Evolutionary conservation across 495 filamentous ascomycete species (phyloP).

Genomic region (Penicillium desertorum): DNA sequence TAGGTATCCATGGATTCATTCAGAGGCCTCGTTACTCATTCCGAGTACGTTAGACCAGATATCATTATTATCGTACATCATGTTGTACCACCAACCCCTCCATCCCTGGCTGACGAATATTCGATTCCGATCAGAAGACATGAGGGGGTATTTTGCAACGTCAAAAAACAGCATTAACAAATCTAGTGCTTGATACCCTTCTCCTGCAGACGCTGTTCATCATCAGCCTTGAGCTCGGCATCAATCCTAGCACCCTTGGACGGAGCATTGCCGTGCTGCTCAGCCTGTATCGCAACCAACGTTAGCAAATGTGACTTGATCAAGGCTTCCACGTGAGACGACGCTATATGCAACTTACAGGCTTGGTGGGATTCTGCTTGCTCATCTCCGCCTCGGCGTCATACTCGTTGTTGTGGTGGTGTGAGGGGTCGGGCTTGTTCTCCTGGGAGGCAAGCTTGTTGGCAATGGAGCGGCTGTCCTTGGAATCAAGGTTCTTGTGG

Average conservation of each 20-base stretch:
- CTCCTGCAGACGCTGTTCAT: conserved; percentile 62
- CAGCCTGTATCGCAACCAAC: conserved; percentile 50
- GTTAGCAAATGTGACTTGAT: not conserved
- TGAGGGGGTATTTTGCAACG: conserved; percentile 13
- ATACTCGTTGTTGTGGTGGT: conserved; percentile 39
- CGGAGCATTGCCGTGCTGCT: conserved; percentile 67
- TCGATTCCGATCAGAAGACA: not conserved
- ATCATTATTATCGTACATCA: conserved; percentile 27
- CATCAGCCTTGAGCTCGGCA: conserved; percentile 65
- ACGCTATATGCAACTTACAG: conserved; percentile 48
- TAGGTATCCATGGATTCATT: conserved; percentile 2
- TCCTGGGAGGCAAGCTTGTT: conserved; percentile 67
- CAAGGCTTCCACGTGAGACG: not conserved
- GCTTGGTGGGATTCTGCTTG: conserved; percentile 66
- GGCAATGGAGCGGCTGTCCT: conserved; percentile 78
- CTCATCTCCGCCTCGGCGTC: conserved; percentile 55
- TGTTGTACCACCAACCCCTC: conserved; percentile 8
- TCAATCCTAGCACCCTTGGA: conserved; percentile 72
- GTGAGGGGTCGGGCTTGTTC: conserved; percentile 37
- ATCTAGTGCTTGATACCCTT: conserved; percentile 54
- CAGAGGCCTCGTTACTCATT: conserved; percentile 1
- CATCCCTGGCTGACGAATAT: not conserved
- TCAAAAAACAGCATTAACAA: conserved; percentile 18
- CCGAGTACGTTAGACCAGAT: conserved; percentile 7
- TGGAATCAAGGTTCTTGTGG: conserved; percentile 70